phyloP scores from a whole-genome alignment of 108 stramenopile species.

The Nitzschia sp. region DNA sequence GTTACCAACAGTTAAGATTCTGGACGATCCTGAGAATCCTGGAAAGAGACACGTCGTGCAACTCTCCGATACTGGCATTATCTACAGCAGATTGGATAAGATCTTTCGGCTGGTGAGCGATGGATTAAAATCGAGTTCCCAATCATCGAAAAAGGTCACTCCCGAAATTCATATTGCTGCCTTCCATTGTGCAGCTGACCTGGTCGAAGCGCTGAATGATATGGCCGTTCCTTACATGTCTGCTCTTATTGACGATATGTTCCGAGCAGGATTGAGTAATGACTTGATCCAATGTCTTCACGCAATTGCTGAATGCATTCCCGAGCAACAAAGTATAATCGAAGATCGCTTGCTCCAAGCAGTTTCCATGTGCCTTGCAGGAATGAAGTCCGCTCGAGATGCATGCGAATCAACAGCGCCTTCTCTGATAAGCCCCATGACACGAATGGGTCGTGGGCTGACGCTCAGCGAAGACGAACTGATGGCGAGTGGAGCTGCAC shows the following conservation, averaged over 20 bases:
- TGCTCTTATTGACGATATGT: conserved; percentile 88
- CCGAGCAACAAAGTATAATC: conserved; percentile 61
- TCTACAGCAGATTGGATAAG: conserved; percentile 60
- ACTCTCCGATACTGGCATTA: conserved; percentile 45
- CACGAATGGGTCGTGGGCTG: neutral
- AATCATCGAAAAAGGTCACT: conserved; percentile 7
- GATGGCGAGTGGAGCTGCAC: neutral
- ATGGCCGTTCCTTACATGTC: conserved; percentile 65
- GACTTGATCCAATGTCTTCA: conserved; percentile 87
- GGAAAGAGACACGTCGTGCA: conserved; percentile 42
- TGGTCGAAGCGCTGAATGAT: conserved; percentile 88
- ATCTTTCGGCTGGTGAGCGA: conserved; percentile 76
- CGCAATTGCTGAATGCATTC: conserved; percentile 76
- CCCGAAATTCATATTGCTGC: conserved; percentile 51
- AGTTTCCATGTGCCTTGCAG: conserved; percentile 79
- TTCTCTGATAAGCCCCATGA: neutral
- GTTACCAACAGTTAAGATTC: conserved; percentile 57
- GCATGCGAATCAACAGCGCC: conserved; percentile 36
- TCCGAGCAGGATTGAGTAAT: conserved; percentile 82
- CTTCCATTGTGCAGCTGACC: conserved; percentile 88
- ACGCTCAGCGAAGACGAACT: neutral
- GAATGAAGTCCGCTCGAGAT: conserved; percentile 46
- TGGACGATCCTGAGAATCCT: conserved; percentile 51
- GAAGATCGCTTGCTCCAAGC: conserved; percentile 89
- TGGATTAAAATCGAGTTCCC: conserved; percentile 23